Conservation (phyloP, 768 basidiomycete genomes). For the Boletus bicolor region DNA sequence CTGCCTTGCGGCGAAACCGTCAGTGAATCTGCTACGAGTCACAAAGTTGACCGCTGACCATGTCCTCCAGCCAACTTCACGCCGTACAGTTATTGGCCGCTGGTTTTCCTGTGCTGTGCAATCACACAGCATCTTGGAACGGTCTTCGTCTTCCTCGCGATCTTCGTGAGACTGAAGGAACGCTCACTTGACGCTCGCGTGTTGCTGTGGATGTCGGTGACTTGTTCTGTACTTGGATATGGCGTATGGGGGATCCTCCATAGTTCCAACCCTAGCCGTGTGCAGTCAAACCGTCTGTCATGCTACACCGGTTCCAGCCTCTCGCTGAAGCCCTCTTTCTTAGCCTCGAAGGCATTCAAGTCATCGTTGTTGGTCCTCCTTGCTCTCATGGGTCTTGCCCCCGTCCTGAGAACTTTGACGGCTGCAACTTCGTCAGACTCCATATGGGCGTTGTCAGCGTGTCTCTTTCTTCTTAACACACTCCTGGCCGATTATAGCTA, state of each 20-base stretch:
- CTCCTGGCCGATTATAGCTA: slow-evolving; percentile 81
- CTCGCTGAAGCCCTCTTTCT: slow-evolving; percentile 9
- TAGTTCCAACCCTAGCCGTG: slow-evolving; percentile 31
- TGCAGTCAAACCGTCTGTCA: slow-evolving; percentile 27
- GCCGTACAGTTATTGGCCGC: slow-evolving; percentile 71
- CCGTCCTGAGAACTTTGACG: slow-evolving; percentile 87
- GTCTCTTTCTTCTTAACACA: slow-evolving; percentile 77
- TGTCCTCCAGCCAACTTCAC: slow-evolving; percentile 64
- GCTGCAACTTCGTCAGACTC: slow-evolving; percentile 95
- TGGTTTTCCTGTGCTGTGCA: slow-evolving; percentile 67
- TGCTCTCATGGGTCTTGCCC: slow-evolving; percentile 84
- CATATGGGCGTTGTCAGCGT: slow-evolving; percentile 92
- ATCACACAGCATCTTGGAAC: slow-evolving; percentile 83
- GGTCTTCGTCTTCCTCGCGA: slow-evolving; percentile 76
- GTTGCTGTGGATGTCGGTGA: slow-evolving; percentile 62
- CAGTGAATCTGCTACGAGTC: slow-evolving; percentile 29
- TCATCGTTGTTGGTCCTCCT: slow-evolving; percentile 86
- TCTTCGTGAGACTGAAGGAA: slow-evolving; percentile 72
- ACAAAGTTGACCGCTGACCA: slow-evolving; percentile 11
- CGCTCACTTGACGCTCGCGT: slow-evolving; percentile 62
- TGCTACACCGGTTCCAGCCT: neutral
- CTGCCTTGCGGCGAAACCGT: slow-evolving; percentile 79
- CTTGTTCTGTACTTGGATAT: slow-evolving; percentile 60
- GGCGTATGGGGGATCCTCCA: slow-evolving; percentile 58
- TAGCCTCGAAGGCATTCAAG: slow-evolving; percentile 72